A percentile compares a stretch with the other conserved stretches of the same genome.
These are phyloP conservation scores for Gymnopus androsaceus DNA, from an alignment of 1,284 basidiomycete genomes.

Conservation along the genomic window DNA sequence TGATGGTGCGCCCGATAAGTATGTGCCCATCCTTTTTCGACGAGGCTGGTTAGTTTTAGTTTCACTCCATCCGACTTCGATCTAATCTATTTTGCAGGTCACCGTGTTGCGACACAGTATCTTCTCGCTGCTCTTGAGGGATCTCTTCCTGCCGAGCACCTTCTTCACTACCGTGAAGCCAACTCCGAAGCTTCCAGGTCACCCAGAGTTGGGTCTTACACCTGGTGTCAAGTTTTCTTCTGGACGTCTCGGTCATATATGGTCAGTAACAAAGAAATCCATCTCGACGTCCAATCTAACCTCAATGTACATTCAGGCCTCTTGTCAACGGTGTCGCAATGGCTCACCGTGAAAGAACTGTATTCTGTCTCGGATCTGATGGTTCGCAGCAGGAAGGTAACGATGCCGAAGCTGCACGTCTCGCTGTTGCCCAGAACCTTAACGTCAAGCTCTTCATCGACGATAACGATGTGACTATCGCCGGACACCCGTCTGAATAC, in stretches of 20 bases:
- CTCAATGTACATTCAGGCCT: conserved; percentile 41
- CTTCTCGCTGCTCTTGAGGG: conserved; percentile 77
- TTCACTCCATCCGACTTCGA: not conserved
- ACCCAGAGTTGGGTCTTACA: conserved; percentile 83
- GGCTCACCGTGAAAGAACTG: conserved; percentile 72
- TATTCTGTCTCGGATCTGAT: conserved; percentile 84
- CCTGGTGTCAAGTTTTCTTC: conserved; percentile 88
- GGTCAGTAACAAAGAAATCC: conserved; percentile 38
- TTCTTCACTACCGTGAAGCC: conserved; percentile 81
- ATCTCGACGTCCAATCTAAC: not conserved
- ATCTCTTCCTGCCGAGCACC: conserved; percentile 67
- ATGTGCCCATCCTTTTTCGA: conserved; percentile 69
- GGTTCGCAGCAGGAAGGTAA: conserved; percentile 89
- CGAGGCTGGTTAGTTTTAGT: conserved; percentile 62
- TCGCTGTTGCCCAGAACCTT: conserved; percentile 78
- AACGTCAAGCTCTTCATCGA: conserved; percentile 86
- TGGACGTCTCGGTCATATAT: conserved; percentile 82
- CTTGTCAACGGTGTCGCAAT: conserved; percentile 81
- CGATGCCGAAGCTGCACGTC: conserved; percentile 83
- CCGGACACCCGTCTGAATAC: conserved; percentile 83
- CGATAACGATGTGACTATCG: conserved; percentile 87
- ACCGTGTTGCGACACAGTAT: conserved; percentile 87
- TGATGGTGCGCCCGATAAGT: conserved; percentile 57
- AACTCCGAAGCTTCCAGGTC: conserved; percentile 83
- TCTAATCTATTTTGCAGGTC: conserved; percentile 46